Conservation (phyloP, 192 early-diverging fungal genomes). For the Gryganskiella cystojenkinii region DNA sequence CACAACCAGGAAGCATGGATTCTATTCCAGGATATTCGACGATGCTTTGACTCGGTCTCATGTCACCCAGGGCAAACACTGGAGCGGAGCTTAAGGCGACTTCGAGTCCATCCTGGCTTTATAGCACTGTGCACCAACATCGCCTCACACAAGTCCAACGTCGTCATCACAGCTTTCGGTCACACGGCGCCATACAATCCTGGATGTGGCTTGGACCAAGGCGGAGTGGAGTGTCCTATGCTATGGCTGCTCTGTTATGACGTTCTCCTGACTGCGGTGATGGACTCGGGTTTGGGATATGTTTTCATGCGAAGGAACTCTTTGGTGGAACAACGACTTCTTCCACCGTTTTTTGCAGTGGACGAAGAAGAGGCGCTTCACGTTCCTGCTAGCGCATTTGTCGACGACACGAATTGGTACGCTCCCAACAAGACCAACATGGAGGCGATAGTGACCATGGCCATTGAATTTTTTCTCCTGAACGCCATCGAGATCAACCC, state of each 20-base stretch:
- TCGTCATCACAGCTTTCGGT: conserved; percentile 9
- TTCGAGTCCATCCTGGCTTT: neutral
- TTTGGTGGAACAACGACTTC: neutral
- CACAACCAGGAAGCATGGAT: conserved; percentile 6
- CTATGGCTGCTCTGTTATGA: conserved; percentile 10
- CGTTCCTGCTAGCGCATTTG: neutral
- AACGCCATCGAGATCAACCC: conserved; percentile 35
- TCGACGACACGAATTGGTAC: conserved; percentile 14
- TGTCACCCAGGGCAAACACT: neutral
- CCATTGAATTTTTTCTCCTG: conserved; percentile 1
- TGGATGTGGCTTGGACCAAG: conserved; percentile 20
- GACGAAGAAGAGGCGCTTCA: neutral
- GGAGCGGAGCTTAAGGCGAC: neutral
- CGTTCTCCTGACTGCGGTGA: neutral
- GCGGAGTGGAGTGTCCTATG: conserved; percentile 21
- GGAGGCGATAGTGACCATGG: neutral
- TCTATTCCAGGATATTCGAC: conserved; percentile 11
- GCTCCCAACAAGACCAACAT: neutral
- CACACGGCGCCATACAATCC: conserved; percentile 10
- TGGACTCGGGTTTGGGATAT: neutral
- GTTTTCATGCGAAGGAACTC: neutral
- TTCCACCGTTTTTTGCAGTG: neutral
- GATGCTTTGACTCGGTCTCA: neutral
- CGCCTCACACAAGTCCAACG: neutral
- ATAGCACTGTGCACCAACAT: neutral